Evolutionary conservation across 805 yeast genomes (phyloP).

Genomic region (Kazachstania psychrophila): DNA sequence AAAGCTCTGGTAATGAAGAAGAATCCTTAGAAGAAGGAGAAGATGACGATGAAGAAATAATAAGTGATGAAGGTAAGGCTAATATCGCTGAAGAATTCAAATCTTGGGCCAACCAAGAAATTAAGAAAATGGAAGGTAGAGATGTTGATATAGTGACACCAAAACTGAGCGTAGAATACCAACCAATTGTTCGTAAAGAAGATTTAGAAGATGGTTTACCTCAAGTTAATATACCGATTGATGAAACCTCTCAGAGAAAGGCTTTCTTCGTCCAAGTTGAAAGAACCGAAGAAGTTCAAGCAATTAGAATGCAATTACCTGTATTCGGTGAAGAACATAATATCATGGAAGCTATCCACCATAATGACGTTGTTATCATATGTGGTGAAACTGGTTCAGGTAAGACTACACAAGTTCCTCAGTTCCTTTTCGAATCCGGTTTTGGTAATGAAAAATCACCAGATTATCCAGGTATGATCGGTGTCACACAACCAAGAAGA

Average conservation of each 20-base stretch:
- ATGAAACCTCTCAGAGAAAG: conserved; percentile 41
- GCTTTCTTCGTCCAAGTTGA: conserved; percentile 60
- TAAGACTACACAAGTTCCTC: conserved; percentile 97
- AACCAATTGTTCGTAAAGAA: conserved; percentile 53
- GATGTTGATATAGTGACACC: conserved; percentile 47
- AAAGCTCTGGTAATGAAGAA: conserved; percentile 3
- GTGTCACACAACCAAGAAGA: conserved; percentile 91
- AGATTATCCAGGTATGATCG: conserved; percentile 86
- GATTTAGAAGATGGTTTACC: conserved; percentile 65
- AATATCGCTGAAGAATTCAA: conserved; percentile 58
- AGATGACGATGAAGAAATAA: conserved; percentile 18
- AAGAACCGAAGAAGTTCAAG: conserved; percentile 59
- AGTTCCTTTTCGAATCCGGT: conserved; percentile 87
- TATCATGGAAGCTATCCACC: conserved; percentile 92
- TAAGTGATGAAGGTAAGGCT: conserved; percentile 24
- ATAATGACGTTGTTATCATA: conserved; percentile 79
- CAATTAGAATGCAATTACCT: conserved; percentile 64
- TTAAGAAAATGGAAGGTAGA: conserved; percentile 54
- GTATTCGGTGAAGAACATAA: conserved; percentile 84
- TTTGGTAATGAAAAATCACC: conserved; percentile 52
- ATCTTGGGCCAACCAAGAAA: conserved; percentile 78
- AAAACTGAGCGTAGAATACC: conserved; percentile 38
- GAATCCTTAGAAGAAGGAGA: conserved; percentile 23
- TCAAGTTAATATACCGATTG: conserved; percentile 52
- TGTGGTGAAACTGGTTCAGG: conserved; percentile 99